A percentile compares a stretch with the other conserved stretches of the same genome.
phyloP scores from a whole-genome alignment of 1,284 basidiomycete genomes.

The Laetiporus sulphureus region DNA sequence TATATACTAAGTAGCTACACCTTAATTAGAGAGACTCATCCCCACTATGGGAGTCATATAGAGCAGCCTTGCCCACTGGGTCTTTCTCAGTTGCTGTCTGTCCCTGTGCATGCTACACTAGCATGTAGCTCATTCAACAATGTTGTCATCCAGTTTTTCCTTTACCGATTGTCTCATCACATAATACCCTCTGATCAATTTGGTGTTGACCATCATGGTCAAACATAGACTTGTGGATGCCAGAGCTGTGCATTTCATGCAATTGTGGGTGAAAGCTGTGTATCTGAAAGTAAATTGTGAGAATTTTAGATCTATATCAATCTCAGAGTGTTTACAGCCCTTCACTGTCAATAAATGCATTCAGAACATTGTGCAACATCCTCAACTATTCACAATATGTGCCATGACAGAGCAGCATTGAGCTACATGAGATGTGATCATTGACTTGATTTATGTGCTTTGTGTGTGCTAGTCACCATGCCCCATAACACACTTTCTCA shows the following conservation, averaged over 20 bases:
- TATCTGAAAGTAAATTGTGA: conserved; percentile 53
- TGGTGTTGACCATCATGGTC: conserved; percentile 61
- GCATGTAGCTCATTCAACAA: too few species aligned
- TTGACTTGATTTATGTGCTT: too few species aligned
- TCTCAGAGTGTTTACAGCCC: conserved; percentile 31
- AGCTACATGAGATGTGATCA: too few species aligned
- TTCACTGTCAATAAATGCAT: conserved; percentile 56
- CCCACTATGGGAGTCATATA: too few species aligned
- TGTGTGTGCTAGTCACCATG: too few species aligned
- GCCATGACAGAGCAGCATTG: conserved; percentile 36
- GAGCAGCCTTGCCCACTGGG: too few species aligned
- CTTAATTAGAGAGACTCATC: too few species aligned
- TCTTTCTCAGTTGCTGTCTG: too few species aligned
- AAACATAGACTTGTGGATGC: conserved; percentile 48
- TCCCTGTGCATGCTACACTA: too few species aligned
- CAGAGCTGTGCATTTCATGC: conserved; percentile 42
- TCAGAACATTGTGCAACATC: conserved; percentile 57
- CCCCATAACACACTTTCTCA: too few species aligned
- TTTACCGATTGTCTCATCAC: conserved; percentile 29
- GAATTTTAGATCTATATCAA: not conserved
- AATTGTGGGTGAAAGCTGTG: conserved; percentile 34
- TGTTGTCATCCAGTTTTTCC: too few species aligned
- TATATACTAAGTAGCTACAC: too few species aligned
- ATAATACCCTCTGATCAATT: conserved; percentile 66
- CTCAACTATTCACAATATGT: conserved; percentile 32